Evolutionary conservation across 441 rosid species (phyloP), one percentile per base, ranked within the genome.

Genomic region (Bocquillonia castaneifolia): DNA sequence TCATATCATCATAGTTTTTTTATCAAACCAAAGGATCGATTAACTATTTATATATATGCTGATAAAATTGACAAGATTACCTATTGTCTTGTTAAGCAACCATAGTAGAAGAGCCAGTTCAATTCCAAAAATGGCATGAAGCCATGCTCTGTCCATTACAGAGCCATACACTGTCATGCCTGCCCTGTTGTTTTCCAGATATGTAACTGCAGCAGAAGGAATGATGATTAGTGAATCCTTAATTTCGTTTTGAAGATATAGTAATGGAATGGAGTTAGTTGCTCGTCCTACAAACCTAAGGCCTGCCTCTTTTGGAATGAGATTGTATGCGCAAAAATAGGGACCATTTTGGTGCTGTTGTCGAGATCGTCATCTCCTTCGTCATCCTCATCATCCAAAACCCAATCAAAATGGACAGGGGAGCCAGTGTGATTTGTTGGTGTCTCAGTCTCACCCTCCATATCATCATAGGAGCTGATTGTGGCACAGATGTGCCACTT

Each of bases 401-500:
- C 77, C 80, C 86, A 78, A 42, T 78, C 83, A 45, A 67, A 68
- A 37, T 53, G 51, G 57, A 71, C 56, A 0, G 86, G 85, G 57
- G 68, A 57, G 37, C 68, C 50, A 18, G 62, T 64, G 40, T 78
- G 85, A 66, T 64, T 23, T 18, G 72, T 74, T 29, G 91, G 89
- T 25, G 91, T 85, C 76, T 90, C 96, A 0, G 91, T 85, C 76
- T 90, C 96, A 0, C 87, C 86, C 57, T 90, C 95, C 48, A 72
- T 74, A 40, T 82, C 80, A 23, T 89, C 90, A 18, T 83, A 92
- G 5, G 88, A 83, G 72, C 88, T 83, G 59, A 90, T 77, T 18
- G 98, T 92, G 2, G 98, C 96, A 34, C 88, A 90, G 12, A 87
- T 87, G 62, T 92, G 93, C 98, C 98, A 92, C 69, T 84, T 90